Percentiles rank a stretch among this genome's conserved stretches.
These are phyloP conservation scores for Verticillium tricorpus DNA, from an alignment of 2,329 filamentous ascomycete species.

Conservation along the genomic window DNA sequence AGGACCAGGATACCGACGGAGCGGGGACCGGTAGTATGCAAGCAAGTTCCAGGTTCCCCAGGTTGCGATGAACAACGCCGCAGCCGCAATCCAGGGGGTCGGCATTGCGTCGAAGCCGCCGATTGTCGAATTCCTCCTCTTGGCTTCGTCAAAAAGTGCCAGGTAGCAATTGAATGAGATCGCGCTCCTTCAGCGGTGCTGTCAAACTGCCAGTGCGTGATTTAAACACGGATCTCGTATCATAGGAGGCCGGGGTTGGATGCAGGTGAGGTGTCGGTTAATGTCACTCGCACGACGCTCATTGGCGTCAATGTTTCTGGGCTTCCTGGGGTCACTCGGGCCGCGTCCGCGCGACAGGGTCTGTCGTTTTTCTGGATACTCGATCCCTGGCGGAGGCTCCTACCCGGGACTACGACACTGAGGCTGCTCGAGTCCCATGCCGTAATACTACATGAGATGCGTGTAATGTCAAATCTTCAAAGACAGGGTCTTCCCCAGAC, in stretches of 20 bases:
- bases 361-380: not conserved
- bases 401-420: not conserved
- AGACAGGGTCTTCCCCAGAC: not conserved
- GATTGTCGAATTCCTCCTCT: not conserved
- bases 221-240: not conserved
- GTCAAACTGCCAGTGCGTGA: not conserved
- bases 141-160: not conserved
- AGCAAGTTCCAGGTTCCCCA: not conserved
- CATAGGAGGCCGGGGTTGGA: not conserved
- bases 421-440: not conserved
- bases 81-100: not conserved
- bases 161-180: not conserved
- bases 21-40: constrained; percentile 11
- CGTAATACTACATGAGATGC: too few relatives aligned
- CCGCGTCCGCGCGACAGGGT: not conserved
- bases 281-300: not conserved
- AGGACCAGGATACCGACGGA: constrained; percentile 26
- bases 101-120: not conserved
- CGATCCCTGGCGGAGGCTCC: not conserved
- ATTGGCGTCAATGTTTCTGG: not conserved
- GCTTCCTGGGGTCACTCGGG: not conserved
- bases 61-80: not conserved
- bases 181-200: constrained; percentile 4
- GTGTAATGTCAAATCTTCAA: not conserved
- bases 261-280: not conserved